Conservation (phyloP, 2,329 filamentous ascomycete species). For the Clonostachys solani region DNA sequence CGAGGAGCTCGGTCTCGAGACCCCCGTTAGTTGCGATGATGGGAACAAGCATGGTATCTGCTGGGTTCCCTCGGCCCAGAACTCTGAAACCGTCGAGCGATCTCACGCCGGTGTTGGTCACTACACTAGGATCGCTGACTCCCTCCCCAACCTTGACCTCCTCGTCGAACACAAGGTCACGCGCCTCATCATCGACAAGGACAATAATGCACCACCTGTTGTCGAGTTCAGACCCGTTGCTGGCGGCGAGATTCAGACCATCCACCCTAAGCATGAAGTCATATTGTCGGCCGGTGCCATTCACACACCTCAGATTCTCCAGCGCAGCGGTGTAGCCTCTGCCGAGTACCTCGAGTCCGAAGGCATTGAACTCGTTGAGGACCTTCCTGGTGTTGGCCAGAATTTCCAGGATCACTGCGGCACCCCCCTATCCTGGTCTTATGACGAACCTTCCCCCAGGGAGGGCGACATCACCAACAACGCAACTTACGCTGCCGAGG, state of each 20-base stretch:
- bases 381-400: constrained; percentile 51
- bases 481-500: constrained; percentile 22
- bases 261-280: constrained; percentile 31
- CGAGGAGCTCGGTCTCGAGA: constrained; percentile 15
- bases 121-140: constrained; percentile 15
- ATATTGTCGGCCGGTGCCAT: constrained; percentile 44
- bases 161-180: constrained; percentile 20
- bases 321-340: constrained; percentile 44
- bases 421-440: constrained; percentile 6
- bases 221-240: constrained; percentile 12
- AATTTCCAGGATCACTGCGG: constrained; percentile 55
- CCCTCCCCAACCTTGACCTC: constrained; percentile 14
- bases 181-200: constrained; percentile 11
- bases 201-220: constrained; percentile 5
- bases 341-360: constrained; percentile 32
- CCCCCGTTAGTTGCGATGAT: constrained; percentile 14
- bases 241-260: constrained; percentile 9
- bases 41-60: constrained; percentile 23
- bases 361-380: constrained; percentile 36
- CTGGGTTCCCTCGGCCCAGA: constrained; percentile 19
- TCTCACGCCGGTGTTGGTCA: constrained; percentile 22
- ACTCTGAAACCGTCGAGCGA: constrained; percentile 16
- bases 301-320: constrained; percentile 46
- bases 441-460: constrained; percentile 10
- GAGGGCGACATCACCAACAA: constrained; percentile 14